A percentile compares a stretch with the other conserved stretches of the same genome.
phyloP scores from a whole-genome alignment of 805 yeast genomes.

The Lachancea sp. region DNA sequence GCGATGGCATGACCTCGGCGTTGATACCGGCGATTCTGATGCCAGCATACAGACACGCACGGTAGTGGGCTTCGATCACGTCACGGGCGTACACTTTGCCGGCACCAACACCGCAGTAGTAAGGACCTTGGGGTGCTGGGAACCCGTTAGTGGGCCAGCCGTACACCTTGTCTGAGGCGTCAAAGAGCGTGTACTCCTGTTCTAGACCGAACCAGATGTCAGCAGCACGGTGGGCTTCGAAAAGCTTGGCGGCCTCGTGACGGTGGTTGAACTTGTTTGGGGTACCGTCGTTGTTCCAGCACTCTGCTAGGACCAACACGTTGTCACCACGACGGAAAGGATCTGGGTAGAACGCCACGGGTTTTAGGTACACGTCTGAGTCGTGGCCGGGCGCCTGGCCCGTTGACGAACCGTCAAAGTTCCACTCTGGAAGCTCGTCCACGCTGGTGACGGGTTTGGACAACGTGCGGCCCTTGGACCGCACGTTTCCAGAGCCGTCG shows the following conservation, averaged over 20 bases:
- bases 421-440: constrained; percentile 96
- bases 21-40: constrained; percentile 89
- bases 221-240: constrained; percentile 83
- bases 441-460: constrained; percentile 57
- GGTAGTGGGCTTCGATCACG: constrained; percentile 97
- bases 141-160: constrained; percentile 99
- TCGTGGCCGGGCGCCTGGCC: constrained; percentile 98
- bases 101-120: constrained; percentile 99
- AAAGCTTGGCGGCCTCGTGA: constrained; percentile 90
- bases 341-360: constrained; percentile 91
- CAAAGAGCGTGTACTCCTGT: constrained; percentile 97
- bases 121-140: constrained; percentile 99
- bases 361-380: constrained; percentile 91
- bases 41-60: constrained; percentile 94
- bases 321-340: constrained; percentile 98
- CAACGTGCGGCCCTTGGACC: constrained; percentile 93
- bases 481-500: constrained; percentile 82
- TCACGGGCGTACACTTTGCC: constrained; percentile 98
- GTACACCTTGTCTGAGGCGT: constrained; percentile 80
- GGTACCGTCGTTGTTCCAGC: constrained; percentile 98
- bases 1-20: constrained; percentile 99
- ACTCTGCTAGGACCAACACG: constrained; percentile 89
- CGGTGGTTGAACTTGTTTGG: constrained; percentile 99
- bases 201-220: constrained; percentile 96
- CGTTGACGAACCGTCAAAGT: constrained; percentile 98